Base-by-base conservation (phyloP, 2,329 filamentous ascomycete species). In the Nigrospora sphaerica region DNA sequence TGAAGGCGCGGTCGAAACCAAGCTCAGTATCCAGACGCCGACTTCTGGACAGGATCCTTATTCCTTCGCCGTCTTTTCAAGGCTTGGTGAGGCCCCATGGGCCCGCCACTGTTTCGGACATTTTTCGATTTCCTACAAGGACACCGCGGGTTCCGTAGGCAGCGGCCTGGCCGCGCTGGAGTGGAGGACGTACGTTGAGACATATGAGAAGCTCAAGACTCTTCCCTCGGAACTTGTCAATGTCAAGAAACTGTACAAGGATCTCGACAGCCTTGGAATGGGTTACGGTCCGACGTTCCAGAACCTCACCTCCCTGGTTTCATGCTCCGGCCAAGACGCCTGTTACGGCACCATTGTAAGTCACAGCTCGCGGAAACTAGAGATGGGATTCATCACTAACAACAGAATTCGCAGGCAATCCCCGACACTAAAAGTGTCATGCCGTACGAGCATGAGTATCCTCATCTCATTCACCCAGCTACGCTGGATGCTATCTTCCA, bases 391-490 rank as follows among this genome's bases (percentile, higher is more conserved):
- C n/a, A n/a, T n/a, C n/a, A n/a, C n/a, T n/a, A n/a, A n/a, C n/a
- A n/a, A n/a, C n/a, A n/a, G n/a, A n/a, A n/a, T n/a, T n/a, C n/a
- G n/a, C n/a, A n/a, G 12, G 47, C 46, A 28, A 34, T 49, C 12
- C 40, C 31, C 4, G 32, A 19, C 11, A 48, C 51, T 7, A 39
- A 44, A 32, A 44, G 39, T 13, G 39, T 36, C 13, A 54, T 52
- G 49, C 46, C 49, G 19, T 46, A 53, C 38, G 42, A 49, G 18
- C 43, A 50, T 32, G 31, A 50, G 12, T 48, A 54, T 38, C 39
- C 45, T 36, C 49, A 53, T 38, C 35, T 54, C n/a, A 45, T 54
- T 39, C 54, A 56, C 31, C 54, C 54, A 6, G 51, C 44, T 6
- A 46, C 40, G 10, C 43, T 56, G 16, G 52, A 54, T 19, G 51